Base-by-base conservation (phyloP, 2,329 filamentous ascomycete genomes). In the Pyricularia grisea region DNA sequence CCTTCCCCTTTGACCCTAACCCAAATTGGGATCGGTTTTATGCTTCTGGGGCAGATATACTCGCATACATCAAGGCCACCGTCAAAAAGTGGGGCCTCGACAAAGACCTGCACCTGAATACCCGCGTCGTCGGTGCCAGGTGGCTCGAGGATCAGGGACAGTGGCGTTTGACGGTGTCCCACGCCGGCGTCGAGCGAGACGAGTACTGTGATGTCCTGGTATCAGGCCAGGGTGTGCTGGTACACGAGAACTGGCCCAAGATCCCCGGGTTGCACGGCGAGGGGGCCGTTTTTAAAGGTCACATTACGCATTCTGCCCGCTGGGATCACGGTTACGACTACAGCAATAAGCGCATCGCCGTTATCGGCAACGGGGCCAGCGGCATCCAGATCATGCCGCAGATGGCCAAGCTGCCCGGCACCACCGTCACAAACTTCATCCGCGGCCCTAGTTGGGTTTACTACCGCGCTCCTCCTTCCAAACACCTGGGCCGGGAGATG, bases 1-100 rank as follows among this genome's bases (percentile, higher is more conserved):
- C 87, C 73, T 88, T 87, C 73, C 85, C 85, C 2, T 89, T 85
- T 83, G 81, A 83, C 68, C 84, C 83, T 2, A 89, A 89, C 74
- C 82, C 82, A 7, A 80, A 82, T 58, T 90, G 88, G 87, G 81
- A 82, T 23, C 82, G 83, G 69, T 86, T 88, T 74, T 88, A 85
- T 73, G 80, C 85, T 0, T 77, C 81, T 0, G 83, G 83, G 0
- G 77, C 78, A 0, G 87, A 90, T 73, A 89, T 90, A 61, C 79
- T 82, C 60, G 76, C 78, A 2, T 89, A 89, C 70, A 79, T 89
- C 30, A 77, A 80, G 67, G 72, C 73, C 6, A 76, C 42, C 17
- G 42, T 55, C 20, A 55, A 55, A n/a, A 55, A 55, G 42, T 55
- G 42, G 42, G 42, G 42, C 42, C 42, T 55, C 17, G 42, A 55